Percentiles rank a stretch among this genome's conserved stretches.
Evolutionary conservation across 2,329 filamentous ascomycete species (phyloP).

Genomic region (Metarhizium album): DNA sequence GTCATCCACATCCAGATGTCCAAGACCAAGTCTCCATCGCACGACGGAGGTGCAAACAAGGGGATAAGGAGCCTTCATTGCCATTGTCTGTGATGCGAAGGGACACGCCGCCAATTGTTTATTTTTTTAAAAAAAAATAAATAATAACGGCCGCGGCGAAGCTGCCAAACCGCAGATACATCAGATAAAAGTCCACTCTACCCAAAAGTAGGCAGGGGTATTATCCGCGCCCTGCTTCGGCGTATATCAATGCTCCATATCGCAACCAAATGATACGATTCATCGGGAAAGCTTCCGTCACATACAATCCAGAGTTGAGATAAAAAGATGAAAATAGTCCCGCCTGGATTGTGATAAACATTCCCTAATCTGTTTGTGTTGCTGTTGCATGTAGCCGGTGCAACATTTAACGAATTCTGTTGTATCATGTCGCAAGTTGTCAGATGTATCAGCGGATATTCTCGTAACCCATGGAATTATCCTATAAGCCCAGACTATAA

Average conservation of each 20-base stretch:
- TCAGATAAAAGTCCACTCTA: constrained; percentile 1
- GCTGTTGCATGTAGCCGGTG: constrained; percentile 41
- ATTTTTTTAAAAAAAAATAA: background rate
- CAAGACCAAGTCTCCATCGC: background rate
- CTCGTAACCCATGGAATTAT: background rate
- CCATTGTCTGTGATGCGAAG: background rate
- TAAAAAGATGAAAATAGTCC: constrained; percentile 14
- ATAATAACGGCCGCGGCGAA: background rate
- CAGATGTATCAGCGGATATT: constrained; percentile 2
- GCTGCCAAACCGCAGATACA: background rate
- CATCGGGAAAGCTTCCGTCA: background rate
- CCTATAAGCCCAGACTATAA: constrained; percentile 2
- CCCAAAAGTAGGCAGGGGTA: constrained; percentile 4
- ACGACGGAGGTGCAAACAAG: background rate
- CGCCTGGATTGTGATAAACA: constrained; percentile 34
- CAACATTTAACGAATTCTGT: constrained; percentile 16
- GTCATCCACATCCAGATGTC: background rate
- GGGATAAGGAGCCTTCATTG: background rate
- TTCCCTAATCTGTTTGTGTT: constrained; percentile 53
- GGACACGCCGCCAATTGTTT: background rate
- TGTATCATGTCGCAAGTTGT: constrained; percentile 4
- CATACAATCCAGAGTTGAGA: constrained; percentile 10
- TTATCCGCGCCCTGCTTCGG: constrained; percentile 4
- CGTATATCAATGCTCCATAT: constrained; percentile 9
- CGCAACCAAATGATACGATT: constrained; percentile 8